These are phyloP conservation scores for Solanum appendiculatum DNA, from an alignment of 257 asterid genomes.

Conservation along the genomic window DNA sequence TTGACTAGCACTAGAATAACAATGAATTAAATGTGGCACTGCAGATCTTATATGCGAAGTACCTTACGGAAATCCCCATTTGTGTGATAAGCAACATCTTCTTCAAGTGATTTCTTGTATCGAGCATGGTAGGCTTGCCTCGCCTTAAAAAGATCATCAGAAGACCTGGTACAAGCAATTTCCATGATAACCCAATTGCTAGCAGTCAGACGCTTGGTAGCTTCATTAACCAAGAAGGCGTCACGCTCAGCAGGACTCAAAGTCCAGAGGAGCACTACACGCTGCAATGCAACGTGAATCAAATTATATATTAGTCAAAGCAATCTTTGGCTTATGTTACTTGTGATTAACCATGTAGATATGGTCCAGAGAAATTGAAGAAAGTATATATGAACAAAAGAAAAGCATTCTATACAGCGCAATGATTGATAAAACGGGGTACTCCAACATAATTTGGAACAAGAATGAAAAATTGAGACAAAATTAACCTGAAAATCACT, in stretches of 20 bases:
- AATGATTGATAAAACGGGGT: not conserved
- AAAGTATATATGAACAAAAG: not conserved
- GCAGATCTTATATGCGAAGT: not conserved
- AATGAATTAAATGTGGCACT: not conserved
- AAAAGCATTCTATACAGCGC: not conserved
- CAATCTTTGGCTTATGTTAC: not conserved
- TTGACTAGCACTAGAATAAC: not conserved
- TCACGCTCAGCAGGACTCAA: conserved; percentile 80
- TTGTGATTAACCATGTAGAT: not conserved
- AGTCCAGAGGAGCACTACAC: conserved; percentile 62
- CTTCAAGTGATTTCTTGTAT: conserved; percentile 77
- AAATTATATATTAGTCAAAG: not conserved
- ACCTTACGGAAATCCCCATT: conserved; percentile 79
- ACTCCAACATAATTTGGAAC: not conserved
- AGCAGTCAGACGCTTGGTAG: conserved; percentile 47
- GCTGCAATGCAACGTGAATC: conserved; percentile 22
- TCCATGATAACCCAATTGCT: conserved; percentile 67
- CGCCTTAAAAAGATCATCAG: conserved; percentile 51
- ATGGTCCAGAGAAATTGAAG: not conserved
- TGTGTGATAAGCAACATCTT: conserved; percentile 82
- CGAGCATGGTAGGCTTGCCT: conserved; percentile 63
- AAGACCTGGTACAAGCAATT: conserved; percentile 68
- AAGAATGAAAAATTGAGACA: not conserved
- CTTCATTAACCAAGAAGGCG: conserved; percentile 60
- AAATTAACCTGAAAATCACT: conserved; percentile 59